These are phyloP conservation scores for Akanthomyces uredinophilus DNA, from an alignment of 2,329 filamentous ascomycete genomes.

Conservation along the genomic window DNA sequence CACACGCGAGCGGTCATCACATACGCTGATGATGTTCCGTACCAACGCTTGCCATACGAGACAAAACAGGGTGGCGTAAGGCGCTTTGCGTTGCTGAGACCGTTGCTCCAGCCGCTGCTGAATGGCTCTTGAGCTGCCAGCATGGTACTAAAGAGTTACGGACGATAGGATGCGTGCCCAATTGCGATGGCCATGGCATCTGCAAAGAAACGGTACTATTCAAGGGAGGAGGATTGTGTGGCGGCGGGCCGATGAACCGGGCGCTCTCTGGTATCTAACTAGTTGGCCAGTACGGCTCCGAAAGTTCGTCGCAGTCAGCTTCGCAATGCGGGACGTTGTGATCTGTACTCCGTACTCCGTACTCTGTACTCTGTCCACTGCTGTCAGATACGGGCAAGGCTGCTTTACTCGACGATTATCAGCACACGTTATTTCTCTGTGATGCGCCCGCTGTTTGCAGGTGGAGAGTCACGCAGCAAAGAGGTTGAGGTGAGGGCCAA, in stretches of 20 bases:
- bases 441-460: not conserved
- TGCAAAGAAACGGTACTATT: not conserved
- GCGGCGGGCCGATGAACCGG: constrained; percentile 1
- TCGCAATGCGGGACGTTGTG: not conserved
- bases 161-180: too few species aligned
- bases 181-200: too few species aligned
- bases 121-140: not conserved
- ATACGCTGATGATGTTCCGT: not conserved
- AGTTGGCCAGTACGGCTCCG: not conserved
- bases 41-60: not conserved
- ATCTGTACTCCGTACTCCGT: not conserved
- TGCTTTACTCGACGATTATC: not conserved
- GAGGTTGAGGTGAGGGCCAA: not conserved
- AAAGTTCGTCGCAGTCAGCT: not conserved
- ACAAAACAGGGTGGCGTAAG: not conserved
- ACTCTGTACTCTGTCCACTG: not conserved
- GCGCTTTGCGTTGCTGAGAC: not conserved
- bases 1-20: not conserved
- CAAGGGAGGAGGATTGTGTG: not conserved
- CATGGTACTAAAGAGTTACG: too few species aligned
- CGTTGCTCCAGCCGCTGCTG: not conserved
- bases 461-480: not conserved
- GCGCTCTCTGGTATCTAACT: not conserved
- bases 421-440: not conserved
- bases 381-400: not conserved